Evolutionary conservation across 176 grass and related monocot species (phyloP).

Genomic region (Coix lacrymajobi): DNA sequence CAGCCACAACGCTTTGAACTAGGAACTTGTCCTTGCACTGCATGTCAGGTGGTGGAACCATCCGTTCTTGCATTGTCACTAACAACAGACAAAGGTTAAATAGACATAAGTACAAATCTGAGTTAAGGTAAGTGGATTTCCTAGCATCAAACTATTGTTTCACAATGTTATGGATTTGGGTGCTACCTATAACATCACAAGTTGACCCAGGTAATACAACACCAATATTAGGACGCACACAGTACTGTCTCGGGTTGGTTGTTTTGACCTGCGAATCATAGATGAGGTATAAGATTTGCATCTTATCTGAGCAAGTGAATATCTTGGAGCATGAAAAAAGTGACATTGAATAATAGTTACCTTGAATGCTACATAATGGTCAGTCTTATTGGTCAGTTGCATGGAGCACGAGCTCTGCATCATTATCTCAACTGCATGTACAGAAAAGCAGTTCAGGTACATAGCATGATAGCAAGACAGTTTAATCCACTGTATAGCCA

Average conservation of each 20-base stretch:
- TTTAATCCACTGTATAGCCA: neutral
- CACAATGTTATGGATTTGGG: neutral
- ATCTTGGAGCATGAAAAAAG: neutral
- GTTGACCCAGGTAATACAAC: constrained; percentile 70
- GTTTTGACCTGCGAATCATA: constrained; percentile 73
- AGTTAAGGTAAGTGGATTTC: neutral
- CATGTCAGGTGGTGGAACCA: constrained; percentile 67
- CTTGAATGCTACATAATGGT: constrained; percentile 94
- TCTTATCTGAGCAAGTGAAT: constrained; percentile 3
- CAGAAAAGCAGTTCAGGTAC: neutral
- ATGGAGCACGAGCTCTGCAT: constrained; percentile 96
- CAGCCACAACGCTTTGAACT: constrained; percentile 74
- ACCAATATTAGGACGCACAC: constrained; percentile 88
- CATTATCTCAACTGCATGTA: constrained; percentile 72
- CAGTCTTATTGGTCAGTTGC: constrained; percentile 93
- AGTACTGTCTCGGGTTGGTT: constrained; percentile 98
- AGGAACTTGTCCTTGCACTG: constrained; percentile 97
- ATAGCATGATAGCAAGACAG: neutral
- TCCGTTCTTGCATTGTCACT: constrained; percentile 98
- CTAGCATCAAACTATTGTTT: constrained; percentile 11
- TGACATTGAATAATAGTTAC: constrained; percentile 32
- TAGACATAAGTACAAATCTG: neutral
- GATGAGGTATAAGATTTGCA: neutral
- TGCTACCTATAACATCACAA: constrained; percentile 86
- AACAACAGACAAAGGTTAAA: constrained; percentile 6